Base-by-base conservation (phyloP, 2,329 filamentous ascomycete genomes). In the Claviceps sp. region DNA sequence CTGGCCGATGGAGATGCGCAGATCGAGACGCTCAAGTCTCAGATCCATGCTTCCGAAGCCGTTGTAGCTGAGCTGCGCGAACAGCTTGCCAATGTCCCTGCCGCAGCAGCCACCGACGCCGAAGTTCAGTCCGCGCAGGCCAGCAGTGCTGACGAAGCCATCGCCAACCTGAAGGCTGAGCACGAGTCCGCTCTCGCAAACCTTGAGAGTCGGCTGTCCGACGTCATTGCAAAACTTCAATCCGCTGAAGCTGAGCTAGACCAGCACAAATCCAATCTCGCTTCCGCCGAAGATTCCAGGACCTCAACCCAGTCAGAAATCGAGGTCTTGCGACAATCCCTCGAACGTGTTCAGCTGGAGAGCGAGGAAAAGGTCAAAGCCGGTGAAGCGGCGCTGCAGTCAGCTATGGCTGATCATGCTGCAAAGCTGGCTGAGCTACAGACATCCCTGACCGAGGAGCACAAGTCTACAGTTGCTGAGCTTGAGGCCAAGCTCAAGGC, bases 1-100 rank as follows among this genome's bases (percentile, higher is more conserved):
- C 69, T 84, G 22, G 69, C 71, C 4, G 72, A 77, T 37, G 79
- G 77, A 55, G 78, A 83, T 59, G 63, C 72, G 6, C 76, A 81
- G 60, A 75, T 83, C 9, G 72, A 76, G 51, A 65, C 74, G 13
- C 71, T 84, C 34, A 79, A 78, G 62, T 68, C 70, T 5, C 75
- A 83, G 58, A 73, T 84, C 48, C 67, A 73, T 53, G 65, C 72
- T 8, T 79, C 77, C 0, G 70, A 81, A 60, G 74, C 73, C 49
- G 81, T 76, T 59, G 71, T 83, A 51, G 61, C 71, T 2, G 72
- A 78, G 57, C 70, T 83, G 20, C 73, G 71, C 52, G 72, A 76
- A 48, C 72, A 78, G 64, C 66, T 76, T 37, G 67, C 71, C 58
- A 65, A 70, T 45, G 70, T 70, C 41, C 63, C 63, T 18, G 60